Conservation (phyloP, 2,329 filamentous ascomycete species). For the Cryphonectria carpinicola region DNA sequence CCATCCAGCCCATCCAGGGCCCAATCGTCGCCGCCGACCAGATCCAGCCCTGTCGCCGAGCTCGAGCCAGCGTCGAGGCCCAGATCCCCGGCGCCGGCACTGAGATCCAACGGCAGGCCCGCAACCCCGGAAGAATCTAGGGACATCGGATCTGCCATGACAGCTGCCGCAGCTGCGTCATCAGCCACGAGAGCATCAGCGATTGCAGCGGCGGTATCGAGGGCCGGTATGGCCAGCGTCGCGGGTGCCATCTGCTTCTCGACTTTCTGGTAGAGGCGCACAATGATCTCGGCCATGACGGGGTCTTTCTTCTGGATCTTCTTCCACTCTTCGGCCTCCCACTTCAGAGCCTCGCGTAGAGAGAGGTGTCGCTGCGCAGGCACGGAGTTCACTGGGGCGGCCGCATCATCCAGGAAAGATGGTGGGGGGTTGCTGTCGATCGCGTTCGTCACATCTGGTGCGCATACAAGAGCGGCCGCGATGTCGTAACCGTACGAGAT, state of each 20-base stretch:
- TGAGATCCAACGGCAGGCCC: conserved; percentile 53
- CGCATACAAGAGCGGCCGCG: conserved; percentile 69
- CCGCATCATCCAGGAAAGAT: conserved; percentile 40
- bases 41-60: conserved; percentile 44
- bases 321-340: conserved; percentile 61
- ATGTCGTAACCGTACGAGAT: conserved; percentile 65
- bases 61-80: conserved; percentile 41
- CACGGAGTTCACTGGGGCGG: conserved; percentile 40
- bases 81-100: conserved; percentile 42
- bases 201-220: conserved; percentile 40
- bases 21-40: conserved; percentile 48
- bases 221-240: conserved; percentile 18
- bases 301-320: conserved; percentile 60
- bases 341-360: conserved; percentile 62
- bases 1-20: conserved; percentile 41
- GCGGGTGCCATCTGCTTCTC: conserved; percentile 62
- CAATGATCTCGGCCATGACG: conserved; percentile 61
- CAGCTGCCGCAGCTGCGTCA: conserved; percentile 41
- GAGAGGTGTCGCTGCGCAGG: conserved; percentile 54
- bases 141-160: conserved; percentile 37
- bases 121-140: conserved; percentile 41
- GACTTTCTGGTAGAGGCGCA: conserved; percentile 66
- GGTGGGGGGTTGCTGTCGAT: conserved; percentile 46
- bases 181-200: conserved; percentile 42
- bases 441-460: conserved; percentile 60